Base-by-base conservation (phyloP, 176 grass and related monocot genomes). In the Thinopyrum elongatum region DNA sequence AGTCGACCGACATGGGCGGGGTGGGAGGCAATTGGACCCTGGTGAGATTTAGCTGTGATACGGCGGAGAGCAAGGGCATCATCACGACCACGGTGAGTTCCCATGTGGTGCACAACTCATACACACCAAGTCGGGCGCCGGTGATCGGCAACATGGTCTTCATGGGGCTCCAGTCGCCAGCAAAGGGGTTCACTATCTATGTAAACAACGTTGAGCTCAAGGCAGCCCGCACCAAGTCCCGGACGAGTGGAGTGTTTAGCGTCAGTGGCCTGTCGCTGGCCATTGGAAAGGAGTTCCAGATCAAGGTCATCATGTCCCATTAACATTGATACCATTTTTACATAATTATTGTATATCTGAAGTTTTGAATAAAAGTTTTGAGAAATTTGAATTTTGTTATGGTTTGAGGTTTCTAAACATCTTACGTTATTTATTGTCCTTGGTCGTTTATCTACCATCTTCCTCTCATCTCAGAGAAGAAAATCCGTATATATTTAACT, bases 1-100 rank as follows among this genome's bases (percentile, higher is more conserved):
- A 92, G 80, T 75, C 84, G 3, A 82, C 82, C 30, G 88, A 98
- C 86, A 98, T 98, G 93, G 91, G 22, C 3, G 88, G 78, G 16
- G 13, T 39, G 5, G 22, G 15, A n/a, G 62, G 76, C 30, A 25
- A 80, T 11, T 98, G 96, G 93, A 88, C 58, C 63, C 79, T 89
- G 22, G 35, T 98, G n/a, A 87, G n/a, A 34, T 95, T 95, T 82
- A 78, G 35, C 44, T 39, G 77, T 57, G 21, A 6, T 10, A 19
- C 22, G 26, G 74, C 72, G 21, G 78, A 84, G 23, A 70, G 17
- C 8, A 69, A 2, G 51, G 58, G 65, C 21, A 28, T 66, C 22
- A 27, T 83, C 30, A 92, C 17, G 1, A 38, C 81, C 30, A 94
- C 17, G 1, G 46, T 95, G 59, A 84, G 64, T 16, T 98, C 95